Evolutionary conservation across 176 grass and related monocot species (phyloP).

Genomic region (Oryza meyeriana): DNA sequence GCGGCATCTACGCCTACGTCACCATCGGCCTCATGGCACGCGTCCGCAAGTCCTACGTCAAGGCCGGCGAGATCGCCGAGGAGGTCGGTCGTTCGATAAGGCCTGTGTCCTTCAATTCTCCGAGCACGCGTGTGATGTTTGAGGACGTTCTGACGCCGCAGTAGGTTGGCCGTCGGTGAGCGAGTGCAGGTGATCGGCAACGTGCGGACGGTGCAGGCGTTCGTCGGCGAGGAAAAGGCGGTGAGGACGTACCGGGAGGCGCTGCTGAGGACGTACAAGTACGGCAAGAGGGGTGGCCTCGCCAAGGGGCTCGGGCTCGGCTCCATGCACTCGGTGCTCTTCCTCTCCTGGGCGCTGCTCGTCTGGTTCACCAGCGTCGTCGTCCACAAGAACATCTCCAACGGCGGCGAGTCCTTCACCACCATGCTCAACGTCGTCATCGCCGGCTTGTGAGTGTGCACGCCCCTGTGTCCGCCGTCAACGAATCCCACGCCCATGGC

Average conservation of each 20-base stretch:
- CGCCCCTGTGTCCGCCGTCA: neutral
- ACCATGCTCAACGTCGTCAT: constrained; percentile 97
- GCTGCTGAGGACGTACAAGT: constrained; percentile 72
- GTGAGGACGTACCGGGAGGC: constrained; percentile 68
- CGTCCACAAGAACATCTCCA: constrained; percentile 82
- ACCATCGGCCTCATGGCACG: constrained; percentile 86
- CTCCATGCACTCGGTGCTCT: constrained; percentile 83
- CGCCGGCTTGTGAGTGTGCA: constrained; percentile 60
- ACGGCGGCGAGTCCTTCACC: constrained; percentile 94
- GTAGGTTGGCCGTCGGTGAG: neutral
- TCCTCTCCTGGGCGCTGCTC: constrained; percentile 88
- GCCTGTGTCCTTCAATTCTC: neutral
- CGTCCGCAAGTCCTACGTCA: constrained; percentile 94
- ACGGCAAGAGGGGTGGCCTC: constrained; percentile 78
- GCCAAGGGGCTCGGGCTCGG: constrained; percentile 91
- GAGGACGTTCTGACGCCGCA: neutral
- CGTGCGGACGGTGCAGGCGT: constrained; percentile 93
- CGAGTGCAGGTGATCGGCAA: constrained; percentile 77
- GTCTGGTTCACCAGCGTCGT: constrained; percentile 87
- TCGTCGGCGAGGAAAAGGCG: constrained; percentile 93
- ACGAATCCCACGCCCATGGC: neutral
- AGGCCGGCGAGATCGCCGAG: constrained; percentile 96
- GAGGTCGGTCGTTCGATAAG: constrained; percentile 40
- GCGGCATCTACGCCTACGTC: constrained; percentile 81
- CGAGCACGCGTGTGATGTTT: neutral